Conservation (phyloP, 192 early-diverging fungal genomes). For the Funneliformis geosporum region DNA sequence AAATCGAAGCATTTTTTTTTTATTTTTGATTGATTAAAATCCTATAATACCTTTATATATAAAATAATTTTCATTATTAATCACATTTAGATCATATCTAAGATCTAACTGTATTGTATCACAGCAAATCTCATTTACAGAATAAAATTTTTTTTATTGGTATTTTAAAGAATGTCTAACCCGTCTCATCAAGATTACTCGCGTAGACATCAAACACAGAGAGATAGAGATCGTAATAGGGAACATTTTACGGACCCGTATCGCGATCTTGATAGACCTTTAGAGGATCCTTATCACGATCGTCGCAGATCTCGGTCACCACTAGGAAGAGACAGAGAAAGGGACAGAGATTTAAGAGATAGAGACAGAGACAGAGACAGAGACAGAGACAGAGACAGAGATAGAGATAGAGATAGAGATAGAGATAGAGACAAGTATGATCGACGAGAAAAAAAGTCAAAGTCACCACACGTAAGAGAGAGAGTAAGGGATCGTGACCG, state of each 20-base stretch:
- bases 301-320: background rate
- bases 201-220: background rate
- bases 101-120: too few species aligned
- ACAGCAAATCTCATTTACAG: background rate
- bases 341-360: background rate
- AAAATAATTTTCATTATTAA: too few species aligned
- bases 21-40: too few species aligned
- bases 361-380: background rate
- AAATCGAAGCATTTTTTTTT: background rate
- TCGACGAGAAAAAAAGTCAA: constrained; percentile 2
- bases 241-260: background rate
- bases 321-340: background rate
- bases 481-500: background rate
- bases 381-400: background rate
- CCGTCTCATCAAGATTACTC: background rate
- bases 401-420: too few species aligned
- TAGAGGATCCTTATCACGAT: background rate
- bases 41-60: too few species aligned
- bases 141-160: background rate
- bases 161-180: background rate
- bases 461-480: background rate
- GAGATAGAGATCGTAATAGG: background rate
- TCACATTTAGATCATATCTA: too few species aligned
- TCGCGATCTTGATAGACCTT: background rate
- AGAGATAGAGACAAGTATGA: constrained; percentile 11